phyloP scores from a whole-genome alignment of 164 flowering plant genomes.

The Warburgia ugandensis region DNA sequence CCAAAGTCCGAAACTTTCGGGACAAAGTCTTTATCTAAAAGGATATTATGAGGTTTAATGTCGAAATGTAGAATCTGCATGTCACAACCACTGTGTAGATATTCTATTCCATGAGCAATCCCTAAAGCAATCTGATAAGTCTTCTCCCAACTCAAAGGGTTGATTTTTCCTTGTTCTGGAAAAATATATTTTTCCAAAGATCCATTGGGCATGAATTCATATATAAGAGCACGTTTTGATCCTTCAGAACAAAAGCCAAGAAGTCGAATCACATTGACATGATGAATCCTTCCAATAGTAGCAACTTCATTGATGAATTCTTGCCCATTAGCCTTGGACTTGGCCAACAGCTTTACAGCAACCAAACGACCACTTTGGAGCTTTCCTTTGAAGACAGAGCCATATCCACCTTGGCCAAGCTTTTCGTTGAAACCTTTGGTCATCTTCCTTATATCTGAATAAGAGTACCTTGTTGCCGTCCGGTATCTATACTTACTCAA shows the following conservation, averaged over 20 bases:
- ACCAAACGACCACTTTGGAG: slow-evolving; percentile 24
- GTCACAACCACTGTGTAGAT: slow-evolving; percentile 13
- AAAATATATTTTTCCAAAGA: slow-evolving; percentile 9
- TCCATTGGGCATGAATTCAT: slow-evolving; percentile 15
- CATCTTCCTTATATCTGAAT: slow-evolving; percentile 26
- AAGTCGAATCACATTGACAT: slow-evolving; percentile 8
- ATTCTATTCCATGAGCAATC: slow-evolving; percentile 9
- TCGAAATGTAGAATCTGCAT: slow-evolving; percentile 15
- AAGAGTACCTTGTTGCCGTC: slow-evolving; percentile 14
- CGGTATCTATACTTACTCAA: neutral
- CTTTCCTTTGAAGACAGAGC: slow-evolving; percentile 38
- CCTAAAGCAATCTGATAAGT: slow-evolving; percentile 6
- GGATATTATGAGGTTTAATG: slow-evolving; percentile 14
- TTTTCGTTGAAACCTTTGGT: slow-evolving; percentile 28
- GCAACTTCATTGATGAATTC: slow-evolving; percentile 15
- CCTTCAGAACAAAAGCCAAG: slow-evolving; percentile 11
- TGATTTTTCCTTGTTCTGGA: neutral
- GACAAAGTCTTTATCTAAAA: slow-evolving; percentile 6
- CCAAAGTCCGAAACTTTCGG: slow-evolving; percentile 17
- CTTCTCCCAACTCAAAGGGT: slow-evolving; percentile 5
- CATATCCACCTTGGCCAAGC: slow-evolving; percentile 45
- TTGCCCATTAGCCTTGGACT: slow-evolving; percentile 9
- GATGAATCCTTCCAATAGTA: slow-evolving; percentile 14
- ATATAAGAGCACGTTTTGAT: slow-evolving; percentile 10
- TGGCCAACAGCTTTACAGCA: slow-evolving; percentile 33